Evolutionary conservation across 139 green algal genomes (phyloP).

Genomic region (Chlamydomonas applanata): DNA sequence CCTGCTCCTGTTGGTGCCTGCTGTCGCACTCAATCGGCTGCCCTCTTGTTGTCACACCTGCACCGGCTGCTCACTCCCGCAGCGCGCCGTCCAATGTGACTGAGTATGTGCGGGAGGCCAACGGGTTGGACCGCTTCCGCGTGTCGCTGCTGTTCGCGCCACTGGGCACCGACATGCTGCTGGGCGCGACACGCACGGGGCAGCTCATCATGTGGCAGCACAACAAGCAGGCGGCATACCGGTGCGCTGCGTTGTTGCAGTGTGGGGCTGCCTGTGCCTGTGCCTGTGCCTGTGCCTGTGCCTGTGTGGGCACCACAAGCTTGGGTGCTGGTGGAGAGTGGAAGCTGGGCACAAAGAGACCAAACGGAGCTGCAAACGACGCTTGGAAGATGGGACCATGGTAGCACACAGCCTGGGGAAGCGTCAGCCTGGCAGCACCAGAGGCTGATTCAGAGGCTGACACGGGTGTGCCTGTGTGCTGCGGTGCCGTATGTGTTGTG

Average conservation of each 20-base stretch:
- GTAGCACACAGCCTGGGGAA: background rate
- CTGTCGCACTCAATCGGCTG: no score
- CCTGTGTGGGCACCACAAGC: no score
- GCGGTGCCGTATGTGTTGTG: no score
- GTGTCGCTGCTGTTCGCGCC: constrained; percentile 54
- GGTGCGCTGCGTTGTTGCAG: constrained; percentile 19
- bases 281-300: background rate
- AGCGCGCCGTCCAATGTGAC: constrained; percentile 60
- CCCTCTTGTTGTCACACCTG: no score
- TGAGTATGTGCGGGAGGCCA: constrained; percentile 45
- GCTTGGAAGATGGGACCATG: no score
- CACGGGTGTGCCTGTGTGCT: no score
- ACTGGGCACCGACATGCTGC: constrained; percentile 55
- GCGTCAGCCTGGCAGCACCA: background rate
- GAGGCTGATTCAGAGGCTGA: no score
- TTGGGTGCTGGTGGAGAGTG: no score
- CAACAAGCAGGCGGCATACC: constrained; percentile 53
- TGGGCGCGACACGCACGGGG: constrained; percentile 46
- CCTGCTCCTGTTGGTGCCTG: no score
- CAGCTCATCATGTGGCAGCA: constrained; percentile 69
- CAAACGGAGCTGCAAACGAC: background rate
- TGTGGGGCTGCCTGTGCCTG: background rate
- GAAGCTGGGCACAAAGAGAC: no score
- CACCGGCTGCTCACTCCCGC: background rate
- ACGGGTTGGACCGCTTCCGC: constrained; percentile 28